These are phyloP conservation scores for Podospora bellae-mahoneyi DNA, from an alignment of 495 filamentous ascomycete genomes.

Conservation along the genomic window DNA sequence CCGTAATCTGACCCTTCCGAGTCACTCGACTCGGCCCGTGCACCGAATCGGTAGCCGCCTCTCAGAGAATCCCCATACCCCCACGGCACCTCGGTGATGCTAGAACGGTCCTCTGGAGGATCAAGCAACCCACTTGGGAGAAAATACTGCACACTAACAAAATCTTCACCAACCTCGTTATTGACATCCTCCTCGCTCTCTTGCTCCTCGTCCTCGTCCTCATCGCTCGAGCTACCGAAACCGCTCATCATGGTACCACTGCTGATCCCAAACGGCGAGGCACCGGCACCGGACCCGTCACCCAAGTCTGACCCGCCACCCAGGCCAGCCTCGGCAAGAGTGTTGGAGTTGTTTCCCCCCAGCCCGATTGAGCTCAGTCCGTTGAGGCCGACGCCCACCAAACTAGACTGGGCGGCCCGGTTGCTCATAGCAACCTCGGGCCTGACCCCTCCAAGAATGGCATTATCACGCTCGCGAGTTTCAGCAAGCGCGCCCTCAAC, in stretches of 20 bases:
- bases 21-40: not conserved
- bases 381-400: slow-evolving; percentile 43
- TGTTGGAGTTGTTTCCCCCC: slow-evolving; percentile 56
- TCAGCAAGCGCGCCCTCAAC: slow-evolving; percentile 92
- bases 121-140: slow-evolving; percentile 8
- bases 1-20: not conserved
- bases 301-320: slow-evolving; percentile 71
- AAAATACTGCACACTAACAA: slow-evolving; percentile 3
- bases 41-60: not conserved
- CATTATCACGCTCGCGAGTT: slow-evolving; percentile 94
- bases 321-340: slow-evolving; percentile 72
- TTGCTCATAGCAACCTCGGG: slow-evolving; percentile 73
- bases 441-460: slow-evolving; percentile 92
- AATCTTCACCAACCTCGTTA: slow-evolving; percentile 44
- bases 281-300: slow-evolving; percentile 60
- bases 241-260: slow-evolving; percentile 75
- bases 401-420: slow-evolving; percentile 30
- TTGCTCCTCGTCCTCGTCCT: slow-evolving; percentile 94
- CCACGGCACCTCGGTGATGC: not conserved
- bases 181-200: slow-evolving; percentile 69
- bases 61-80: not conserved
- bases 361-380: slow-evolving; percentile 44
- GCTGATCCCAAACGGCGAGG: slow-evolving; percentile 64
- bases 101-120: not conserved
- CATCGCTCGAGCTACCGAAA: slow-evolving; percentile 94